Evolutionary conservation across 495 filamentous ascomycete species (phyloP).

Genomic region (Lophiostoma macrostomum): DNA sequence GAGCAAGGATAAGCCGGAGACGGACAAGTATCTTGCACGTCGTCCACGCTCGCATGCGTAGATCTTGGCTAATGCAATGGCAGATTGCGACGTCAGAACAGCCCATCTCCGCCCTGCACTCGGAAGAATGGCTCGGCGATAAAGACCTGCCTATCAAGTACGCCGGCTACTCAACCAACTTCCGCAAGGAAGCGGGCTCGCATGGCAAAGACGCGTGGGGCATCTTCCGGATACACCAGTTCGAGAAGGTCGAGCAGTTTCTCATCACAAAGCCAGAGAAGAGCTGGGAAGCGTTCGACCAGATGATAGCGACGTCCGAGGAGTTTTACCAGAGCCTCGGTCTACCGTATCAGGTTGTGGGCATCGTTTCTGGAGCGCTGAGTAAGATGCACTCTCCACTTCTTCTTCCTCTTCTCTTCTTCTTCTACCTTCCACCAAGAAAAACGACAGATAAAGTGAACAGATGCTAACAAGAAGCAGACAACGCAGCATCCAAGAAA

Average conservation of each 20-base stretch:
- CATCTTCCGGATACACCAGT: slow-evolving; percentile 96
- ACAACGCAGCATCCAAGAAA: slow-evolving; percentile 92
- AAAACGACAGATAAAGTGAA: no score
- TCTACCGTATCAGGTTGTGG: slow-evolving; percentile 84
- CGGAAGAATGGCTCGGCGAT: slow-evolving; percentile 84
- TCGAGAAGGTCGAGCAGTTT: slow-evolving; percentile 70
- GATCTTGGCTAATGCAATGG: background rate
- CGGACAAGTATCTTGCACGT: slow-evolving; percentile 76
- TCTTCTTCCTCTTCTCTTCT: no score
- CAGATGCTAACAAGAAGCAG: no score
- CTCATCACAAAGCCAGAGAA: slow-evolving; percentile 85
- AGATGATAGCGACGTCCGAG: slow-evolving; percentile 86
- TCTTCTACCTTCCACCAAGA: no score
- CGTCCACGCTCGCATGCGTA: background rate
- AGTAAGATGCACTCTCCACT: background rate
- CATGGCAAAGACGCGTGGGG: slow-evolving; percentile 98
- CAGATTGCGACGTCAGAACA: slow-evolving; percentile 93
- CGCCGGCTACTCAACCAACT: slow-evolving; percentile 91
- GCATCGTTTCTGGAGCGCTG: slow-evolving; percentile 76
- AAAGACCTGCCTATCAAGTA: slow-evolving; percentile 88
- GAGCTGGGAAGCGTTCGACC: slow-evolving; percentile 88
- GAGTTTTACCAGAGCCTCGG: slow-evolving; percentile 90
- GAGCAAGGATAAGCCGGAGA: slow-evolving; percentile 70
- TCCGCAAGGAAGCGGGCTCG: slow-evolving; percentile 86
- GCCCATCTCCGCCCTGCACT: slow-evolving; percentile 86